phyloP scores from a whole-genome alignment of 108 stramenopile genomes.

The Mediolabrus comicus region DNA sequence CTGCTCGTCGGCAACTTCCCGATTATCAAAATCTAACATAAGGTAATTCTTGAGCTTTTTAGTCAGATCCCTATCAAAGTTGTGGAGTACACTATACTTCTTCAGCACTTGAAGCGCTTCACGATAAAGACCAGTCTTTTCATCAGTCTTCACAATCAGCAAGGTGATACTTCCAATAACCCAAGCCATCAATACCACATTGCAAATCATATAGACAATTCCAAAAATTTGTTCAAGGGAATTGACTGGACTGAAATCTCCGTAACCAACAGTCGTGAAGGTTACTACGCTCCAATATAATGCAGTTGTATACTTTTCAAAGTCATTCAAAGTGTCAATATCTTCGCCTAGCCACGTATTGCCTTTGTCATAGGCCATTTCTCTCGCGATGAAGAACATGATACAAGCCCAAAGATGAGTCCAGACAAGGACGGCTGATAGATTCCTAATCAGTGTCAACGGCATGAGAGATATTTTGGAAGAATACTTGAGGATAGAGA shows the following conservation, averaged over 20 bases:
- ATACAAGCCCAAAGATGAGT: slow-evolving; percentile 58
- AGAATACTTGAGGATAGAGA: slow-evolving; percentile 49
- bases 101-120: slow-evolving; percentile 28
- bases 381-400: slow-evolving; percentile 61
- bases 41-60: slow-evolving; percentile 45
- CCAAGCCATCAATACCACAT: slow-evolving; percentile 44
- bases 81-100: slow-evolving; percentile 19
- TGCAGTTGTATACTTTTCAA: slow-evolving; percentile 44
- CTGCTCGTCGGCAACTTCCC: slow-evolving; percentile 53
- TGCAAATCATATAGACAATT: slow-evolving; percentile 53
- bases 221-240: slow-evolving; percentile 45
- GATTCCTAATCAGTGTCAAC: slow-evolving; percentile 55
- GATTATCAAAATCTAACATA: slow-evolving; percentile 50
- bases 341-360: slow-evolving; percentile 51
- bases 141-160: slow-evolving; percentile 56
- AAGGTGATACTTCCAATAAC: slow-evolving; percentile 67
- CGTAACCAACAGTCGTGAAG: slow-evolving; percentile 56
- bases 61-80: slow-evolving; percentile 12
- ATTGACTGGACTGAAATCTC: slow-evolving; percentile 59
- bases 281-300: slow-evolving; percentile 62
- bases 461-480: slow-evolving; percentile 44
- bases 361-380: slow-evolving; percentile 47
- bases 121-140: slow-evolving; percentile 49
- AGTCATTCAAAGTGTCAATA: slow-evolving; percentile 9
- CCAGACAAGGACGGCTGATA: slow-evolving; percentile 48